Evolutionary conservation across 164 flowering plant species (phyloP).

Genomic region (Magnolia sinica): DNA sequence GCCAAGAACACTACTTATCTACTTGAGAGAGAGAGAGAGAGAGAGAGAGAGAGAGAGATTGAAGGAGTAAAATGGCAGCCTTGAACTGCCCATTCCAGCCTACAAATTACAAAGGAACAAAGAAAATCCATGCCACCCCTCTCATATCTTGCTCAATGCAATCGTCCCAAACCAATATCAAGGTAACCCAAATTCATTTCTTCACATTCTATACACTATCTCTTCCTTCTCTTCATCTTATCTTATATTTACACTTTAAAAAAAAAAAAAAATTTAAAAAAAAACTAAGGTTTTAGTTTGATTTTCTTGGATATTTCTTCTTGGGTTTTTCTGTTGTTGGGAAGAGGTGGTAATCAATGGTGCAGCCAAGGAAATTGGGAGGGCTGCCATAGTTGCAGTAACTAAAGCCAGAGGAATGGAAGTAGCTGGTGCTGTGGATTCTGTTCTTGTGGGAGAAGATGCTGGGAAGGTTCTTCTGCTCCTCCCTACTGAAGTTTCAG

Average conservation of each 20-base stretch:
- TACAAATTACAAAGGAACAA: constrained; percentile 14
- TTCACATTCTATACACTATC: neutral
- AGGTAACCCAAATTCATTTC: constrained; percentile 32
- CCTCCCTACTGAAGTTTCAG: neutral
- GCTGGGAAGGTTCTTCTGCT: constrained; percentile 55
- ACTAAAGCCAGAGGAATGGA: constrained; percentile 92
- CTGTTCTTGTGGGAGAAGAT: constrained; percentile 70
- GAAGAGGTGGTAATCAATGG: constrained; percentile 79
- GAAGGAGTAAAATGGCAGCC: constrained; percentile 43
- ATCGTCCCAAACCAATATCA: constrained; percentile 61
- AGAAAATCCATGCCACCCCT: constrained; percentile 20
- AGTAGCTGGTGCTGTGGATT: constrained; percentile 87
- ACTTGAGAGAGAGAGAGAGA: neutral
- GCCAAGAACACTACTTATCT: neutral
- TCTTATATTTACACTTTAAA: neutral
- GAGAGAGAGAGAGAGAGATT: neutral
- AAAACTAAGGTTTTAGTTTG: constrained; percentile 8
- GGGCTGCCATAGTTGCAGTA: constrained; percentile 78
- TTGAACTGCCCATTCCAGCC: constrained; percentile 45
- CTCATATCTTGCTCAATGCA: constrained; percentile 52
- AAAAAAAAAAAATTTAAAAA: too few species aligned
- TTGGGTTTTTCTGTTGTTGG: constrained; percentile 1
- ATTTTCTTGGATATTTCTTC: neutral
- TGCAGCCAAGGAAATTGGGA: constrained; percentile 88
- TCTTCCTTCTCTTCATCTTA: neutral